Percentiles rank a stretch among this genome's conserved stretches.
Conservation (phyloP, 495 filamentous ascomycete genomes). For the Chaetomium fimeti region DNA sequence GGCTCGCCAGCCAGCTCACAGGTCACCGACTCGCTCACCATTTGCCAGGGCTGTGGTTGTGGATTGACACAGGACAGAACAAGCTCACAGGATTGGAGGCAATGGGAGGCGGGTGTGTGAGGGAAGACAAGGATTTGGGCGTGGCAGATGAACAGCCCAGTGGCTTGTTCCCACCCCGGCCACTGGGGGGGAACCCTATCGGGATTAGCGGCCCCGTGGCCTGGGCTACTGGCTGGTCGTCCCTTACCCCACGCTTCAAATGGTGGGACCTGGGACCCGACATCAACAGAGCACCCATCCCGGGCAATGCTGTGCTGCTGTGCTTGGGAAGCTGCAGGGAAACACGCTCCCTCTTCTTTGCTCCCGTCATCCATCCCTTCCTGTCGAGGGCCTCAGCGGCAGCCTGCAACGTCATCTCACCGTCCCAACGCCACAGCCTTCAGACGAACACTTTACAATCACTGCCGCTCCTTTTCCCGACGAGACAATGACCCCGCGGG, state of each 20-base stretch:
- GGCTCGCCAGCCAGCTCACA: conserved; percentile 26
- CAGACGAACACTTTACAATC: conserved; percentile 11
- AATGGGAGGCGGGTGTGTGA: too few relatives aligned
- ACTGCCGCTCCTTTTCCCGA: conserved; percentile 10
- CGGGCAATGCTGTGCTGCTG: background rate
- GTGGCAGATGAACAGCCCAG: conserved; percentile 8
- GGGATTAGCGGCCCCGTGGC: conserved; percentile 17
- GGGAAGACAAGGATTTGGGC: conserved; percentile 2
- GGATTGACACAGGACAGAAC: conserved; percentile 1
- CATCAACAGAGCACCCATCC: conserved; percentile 6
- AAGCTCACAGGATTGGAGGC: too few relatives aligned
- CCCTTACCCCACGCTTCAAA: conserved; percentile 25
- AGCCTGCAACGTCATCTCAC: conserved; percentile 20
- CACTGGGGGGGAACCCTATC: conserved; percentile 17
- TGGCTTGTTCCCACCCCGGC: conserved; percentile 9
- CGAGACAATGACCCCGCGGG: conserved; percentile 26
- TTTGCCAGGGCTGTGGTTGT: background rate
- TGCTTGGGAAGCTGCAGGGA: conserved; percentile 7
- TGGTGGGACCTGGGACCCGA: background rate
- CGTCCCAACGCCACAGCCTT: background rate
- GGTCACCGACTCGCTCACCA: background rate
- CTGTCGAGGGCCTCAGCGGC: conserved; percentile 9
- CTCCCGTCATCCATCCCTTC: conserved; percentile 2
- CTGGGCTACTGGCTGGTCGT: conserved; percentile 18
- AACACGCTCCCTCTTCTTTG: conserved; percentile 15